Conservation (phyloP, 2,329 filamentous ascomycete species). For the Botrytis porri region DNA sequence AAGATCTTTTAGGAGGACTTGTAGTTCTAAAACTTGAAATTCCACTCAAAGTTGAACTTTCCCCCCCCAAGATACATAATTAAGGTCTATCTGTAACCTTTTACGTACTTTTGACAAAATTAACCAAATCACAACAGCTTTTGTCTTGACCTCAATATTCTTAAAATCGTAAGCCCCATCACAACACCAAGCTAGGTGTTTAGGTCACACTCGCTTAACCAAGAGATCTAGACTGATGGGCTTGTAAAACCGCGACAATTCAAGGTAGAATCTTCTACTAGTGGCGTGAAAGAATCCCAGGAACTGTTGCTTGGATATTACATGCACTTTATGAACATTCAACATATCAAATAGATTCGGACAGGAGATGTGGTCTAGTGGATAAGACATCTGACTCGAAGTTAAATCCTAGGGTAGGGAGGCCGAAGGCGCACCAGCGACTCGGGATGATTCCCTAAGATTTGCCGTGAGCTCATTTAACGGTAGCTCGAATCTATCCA, state of each 20-base stretch:
- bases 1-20: not conserved
- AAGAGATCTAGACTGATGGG: not conserved
- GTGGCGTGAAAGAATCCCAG: not conserved
- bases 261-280: not conserved
- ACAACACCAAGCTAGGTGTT: not conserved
- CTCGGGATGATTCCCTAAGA: not conserved
- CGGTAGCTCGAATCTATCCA: not conserved
- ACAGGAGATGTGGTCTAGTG: not conserved
- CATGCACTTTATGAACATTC: not conserved
- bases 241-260: not conserved
- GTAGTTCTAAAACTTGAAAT: not conserved
- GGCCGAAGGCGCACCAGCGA: not conserved
- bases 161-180: not conserved
- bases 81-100: not conserved
- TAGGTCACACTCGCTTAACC: not conserved
- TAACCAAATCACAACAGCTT: not conserved
- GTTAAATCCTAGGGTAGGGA: not conserved
- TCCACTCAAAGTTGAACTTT: not conserved
- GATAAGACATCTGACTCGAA: not conserved
- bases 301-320: rapidly evolving
- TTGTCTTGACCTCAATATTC: not conserved
- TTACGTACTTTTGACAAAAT: not conserved
- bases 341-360: not conserved
- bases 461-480: too few species aligned
- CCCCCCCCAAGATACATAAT: not conserved